Evolutionary conservation across 2,329 filamentous ascomycete species (phyloP).

Genomic region (Cercospora berteroae): DNA sequence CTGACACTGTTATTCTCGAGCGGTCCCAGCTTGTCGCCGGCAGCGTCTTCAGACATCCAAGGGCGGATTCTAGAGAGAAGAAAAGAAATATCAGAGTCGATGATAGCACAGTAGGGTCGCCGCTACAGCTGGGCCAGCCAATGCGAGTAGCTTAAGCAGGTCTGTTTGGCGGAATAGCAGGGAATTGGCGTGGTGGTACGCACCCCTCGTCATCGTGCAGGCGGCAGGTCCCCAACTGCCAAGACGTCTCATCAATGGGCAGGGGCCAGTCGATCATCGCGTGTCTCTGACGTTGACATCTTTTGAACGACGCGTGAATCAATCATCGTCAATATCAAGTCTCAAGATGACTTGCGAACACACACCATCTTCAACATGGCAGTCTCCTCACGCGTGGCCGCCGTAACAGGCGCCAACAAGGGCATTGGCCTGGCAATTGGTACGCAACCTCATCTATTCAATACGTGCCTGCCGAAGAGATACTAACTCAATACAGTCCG

Average conservation of each 20-base stretch:
- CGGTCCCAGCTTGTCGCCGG: slow-evolving; percentile 20
- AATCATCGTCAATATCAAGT: background rate
- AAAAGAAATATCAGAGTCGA: background rate
- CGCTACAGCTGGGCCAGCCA: slow-evolving; percentile 17
- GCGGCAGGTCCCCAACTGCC: background rate
- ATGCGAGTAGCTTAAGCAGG: background rate
- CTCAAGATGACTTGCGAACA: background rate
- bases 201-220: slow-evolving; percentile 12
- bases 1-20: background rate
- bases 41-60: slow-evolving; percentile 22
- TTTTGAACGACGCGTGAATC: slow-evolving; percentile 3
- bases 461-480: background rate
- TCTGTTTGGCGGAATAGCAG: slow-evolving; percentile 13
- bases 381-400: slow-evolving; percentile 44
- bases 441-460: slow-evolving; percentile 21
- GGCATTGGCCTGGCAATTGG: slow-evolving; percentile 52
- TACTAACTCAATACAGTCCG: slow-evolving; percentile 40
- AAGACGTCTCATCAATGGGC: background rate
- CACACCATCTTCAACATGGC: slow-evolving; percentile 26
- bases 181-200: slow-evolving; percentile 3
- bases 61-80: background rate
- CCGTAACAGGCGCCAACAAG: slow-evolving; percentile 57
- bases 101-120: slow-evolving; percentile 7
- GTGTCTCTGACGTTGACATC: slow-evolving; percentile 8
- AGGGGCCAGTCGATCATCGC: slow-evolving; percentile 4